phyloP scores from a whole-genome alignment of 345 rosid genomes.

The Mercurialis annua region DNA sequence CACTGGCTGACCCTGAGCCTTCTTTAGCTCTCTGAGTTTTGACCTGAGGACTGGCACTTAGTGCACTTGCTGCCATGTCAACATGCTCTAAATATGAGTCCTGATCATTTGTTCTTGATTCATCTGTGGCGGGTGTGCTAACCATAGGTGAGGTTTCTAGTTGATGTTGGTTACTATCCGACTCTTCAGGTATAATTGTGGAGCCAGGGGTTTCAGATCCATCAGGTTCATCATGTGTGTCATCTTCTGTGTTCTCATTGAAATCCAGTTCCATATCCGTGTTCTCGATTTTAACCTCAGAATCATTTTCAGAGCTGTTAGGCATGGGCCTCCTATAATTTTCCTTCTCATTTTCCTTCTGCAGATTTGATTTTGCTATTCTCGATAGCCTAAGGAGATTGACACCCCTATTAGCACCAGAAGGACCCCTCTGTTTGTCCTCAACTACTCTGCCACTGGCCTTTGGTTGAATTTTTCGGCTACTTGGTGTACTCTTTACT shows the following conservation, averaged over 20 bases:
- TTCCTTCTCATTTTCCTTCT: constrained; percentile 96
- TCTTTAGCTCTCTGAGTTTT: constrained; percentile 61
- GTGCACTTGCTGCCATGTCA: constrained; percentile 59
- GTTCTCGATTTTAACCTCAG: constrained; percentile 91
- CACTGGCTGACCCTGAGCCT: constrained; percentile 41
- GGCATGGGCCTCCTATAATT: constrained; percentile 86
- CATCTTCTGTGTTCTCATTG: constrained; percentile 77
- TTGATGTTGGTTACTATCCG: constrained; percentile 32
- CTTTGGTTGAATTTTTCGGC: constrained; percentile 57
- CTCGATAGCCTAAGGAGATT: constrained; percentile 90
- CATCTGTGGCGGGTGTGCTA: constrained; percentile 45
- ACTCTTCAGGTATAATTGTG: constrained; percentile 41
- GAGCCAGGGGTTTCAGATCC: constrained; percentile 49
- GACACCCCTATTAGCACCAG: constrained; percentile 57
- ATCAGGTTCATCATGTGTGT: constrained; percentile 68
- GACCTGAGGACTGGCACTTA: constrained; percentile 60
- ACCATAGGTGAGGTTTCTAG: constrained; percentile 35
- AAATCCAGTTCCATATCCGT: constrained; percentile 99
- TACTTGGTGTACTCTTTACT: constrained; percentile 49
- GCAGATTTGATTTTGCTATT: constrained; percentile 84
- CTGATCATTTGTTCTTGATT: constrained; percentile 45
- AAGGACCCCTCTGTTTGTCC: constrained; percentile 63
- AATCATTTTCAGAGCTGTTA: constrained; percentile 61
- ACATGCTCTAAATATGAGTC: constrained; percentile 51
- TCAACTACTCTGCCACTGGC: constrained; percentile 49